Base-by-base conservation (phyloP, 768 basidiomycete species). In the Mycena galopus region DNA sequence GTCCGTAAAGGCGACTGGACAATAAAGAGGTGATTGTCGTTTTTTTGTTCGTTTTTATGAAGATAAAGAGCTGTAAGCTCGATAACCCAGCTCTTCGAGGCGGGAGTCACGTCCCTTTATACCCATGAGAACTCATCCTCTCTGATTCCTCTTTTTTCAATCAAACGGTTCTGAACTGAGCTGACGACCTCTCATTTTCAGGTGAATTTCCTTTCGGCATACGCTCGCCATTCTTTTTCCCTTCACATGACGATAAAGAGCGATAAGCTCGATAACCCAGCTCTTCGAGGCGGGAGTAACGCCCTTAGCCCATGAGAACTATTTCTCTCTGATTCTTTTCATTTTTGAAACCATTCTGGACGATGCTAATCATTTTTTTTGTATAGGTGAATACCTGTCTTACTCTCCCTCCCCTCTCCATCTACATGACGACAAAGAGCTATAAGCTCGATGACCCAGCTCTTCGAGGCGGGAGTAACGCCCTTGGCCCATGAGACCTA, bases 21-120 rank as follows among this genome's bases (percentile, higher is more conserved):
- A 96, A 95, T 82, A 99, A 98, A 90, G 98, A 99, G 94, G 97
- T 93, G 76, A 80, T 91, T 81, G 19, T 63, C 10, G 59, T 55
- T 30, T 51, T 33, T 67, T 29, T 21, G 30, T 69, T 65, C 32
- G 9, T 23, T 37, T 51, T 61, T 59, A 74, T 80, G 91, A 92
- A 88, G 93, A 94, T 82, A 91, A 92, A 93, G 92, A 92, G 92
- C 90, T 78, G 68, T 71, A 82, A 77, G 92, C 92, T 91, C 92
- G 89, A 90, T 89, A 94, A 94, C 93, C 91, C 93, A 94, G 93
- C 93, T 94, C 93, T 84, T 92, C 87, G 93, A 94, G 90, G 88
- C 79, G 90, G 92, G 92, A 93, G 91, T 92, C 91, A 93, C 91
- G 91, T 90, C 90, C 90, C 88, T 86, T 53, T 73, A 86, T 89